Evolutionary conservation across 306 rosid genomes (phyloP), one percentile per base, ranked within the genome.

Genomic region (Sechiopsis laciniata): DNA sequence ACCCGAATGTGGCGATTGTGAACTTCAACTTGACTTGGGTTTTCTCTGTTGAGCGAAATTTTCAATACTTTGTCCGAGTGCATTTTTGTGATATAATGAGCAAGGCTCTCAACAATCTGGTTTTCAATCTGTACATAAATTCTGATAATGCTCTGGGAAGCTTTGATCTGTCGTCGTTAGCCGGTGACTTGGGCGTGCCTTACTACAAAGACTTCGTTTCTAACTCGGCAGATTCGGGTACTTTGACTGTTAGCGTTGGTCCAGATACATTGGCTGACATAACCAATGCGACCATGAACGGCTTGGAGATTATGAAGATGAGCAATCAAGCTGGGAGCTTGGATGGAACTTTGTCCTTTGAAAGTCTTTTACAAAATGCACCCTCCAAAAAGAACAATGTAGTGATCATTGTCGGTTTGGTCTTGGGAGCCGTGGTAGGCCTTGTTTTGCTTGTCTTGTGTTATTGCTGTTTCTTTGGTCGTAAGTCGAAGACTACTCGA

Each of bases 11-110:
- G 3, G 73, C 88, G 56, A 76, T 76, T 42, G 82, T 76, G 54
- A 93, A 87, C 84, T 93, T 93, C 91, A 93, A 90, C 83, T 83
- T 93, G 61, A 93, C 98, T 57, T 93, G 98, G 98, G 92, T 90
- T 57, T 87, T 93, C 77, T 16, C 71, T 1, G 94, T 89, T 26
- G 91, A 90, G 76, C 94, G 88, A 35, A 74, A 52, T 67, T 93
- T 84, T 79, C 78, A 82, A 73, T 94, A 90, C 75, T 85, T 90
- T 40, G 83, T 94, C 48, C 76, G 98, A 78, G 86, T 87, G 0
- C 98, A 94, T 76, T 85, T 94, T 63, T 94, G 97, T 74, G 97
- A 94, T 82, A 90, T 94, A 60, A 79, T 85, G 59, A 94, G 97
- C 87, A 87, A 62, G 74, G 76, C 89, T 12, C 80, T 94, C 55